phyloP scores from a whole-genome alignment of 2,329 filamentous ascomycete genomes.

The Phialocephala subalpina region DNA sequence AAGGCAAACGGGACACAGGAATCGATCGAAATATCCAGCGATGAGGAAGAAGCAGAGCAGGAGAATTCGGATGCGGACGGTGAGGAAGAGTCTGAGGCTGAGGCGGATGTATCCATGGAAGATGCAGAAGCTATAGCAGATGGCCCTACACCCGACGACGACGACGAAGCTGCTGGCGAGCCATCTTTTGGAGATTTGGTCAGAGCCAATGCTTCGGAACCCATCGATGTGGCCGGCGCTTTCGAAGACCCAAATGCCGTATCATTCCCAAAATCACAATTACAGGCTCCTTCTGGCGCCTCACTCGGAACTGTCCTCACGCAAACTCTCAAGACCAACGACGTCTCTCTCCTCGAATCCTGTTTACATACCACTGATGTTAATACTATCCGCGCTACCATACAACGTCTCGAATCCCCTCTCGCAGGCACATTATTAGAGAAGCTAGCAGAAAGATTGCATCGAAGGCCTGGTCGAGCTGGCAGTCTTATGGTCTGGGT shows the following conservation, averaged over 20 bases:
- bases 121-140: conserved; percentile 48
- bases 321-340: conserved; percentile 92
- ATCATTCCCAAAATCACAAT: conserved; percentile 36
- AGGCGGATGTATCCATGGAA: conserved; percentile 49
- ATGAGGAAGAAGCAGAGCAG: conserved; percentile 56
- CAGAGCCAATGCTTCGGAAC: conserved; percentile 70
- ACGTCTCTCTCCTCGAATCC: conserved; percentile 87
- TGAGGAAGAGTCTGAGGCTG: conserved; percentile 51
- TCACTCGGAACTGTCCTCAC: conserved; percentile 93
- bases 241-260: conserved; percentile 50
- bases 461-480: conserved; percentile 86
- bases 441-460: conserved; percentile 86
- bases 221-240: conserved; percentile 77
- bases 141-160: conserved; percentile 40
- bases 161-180: conserved; percentile 44
- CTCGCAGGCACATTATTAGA: conserved; percentile 82
- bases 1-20: conserved; percentile 33
- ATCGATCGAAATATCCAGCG: conserved; percentile 66
- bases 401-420: conserved; percentile 87
- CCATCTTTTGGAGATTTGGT: conserved; percentile 91
- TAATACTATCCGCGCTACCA: conserved; percentile 82
- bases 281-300: conserved; percentile 67
- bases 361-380: conserved; percentile 85
- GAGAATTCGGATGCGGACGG: conserved; percentile 52
- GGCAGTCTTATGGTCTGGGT: conserved; percentile 94